Conservation (phyloP, 768 basidiomycete genomes). For the Leucocoprinus leucothites region DNA sequence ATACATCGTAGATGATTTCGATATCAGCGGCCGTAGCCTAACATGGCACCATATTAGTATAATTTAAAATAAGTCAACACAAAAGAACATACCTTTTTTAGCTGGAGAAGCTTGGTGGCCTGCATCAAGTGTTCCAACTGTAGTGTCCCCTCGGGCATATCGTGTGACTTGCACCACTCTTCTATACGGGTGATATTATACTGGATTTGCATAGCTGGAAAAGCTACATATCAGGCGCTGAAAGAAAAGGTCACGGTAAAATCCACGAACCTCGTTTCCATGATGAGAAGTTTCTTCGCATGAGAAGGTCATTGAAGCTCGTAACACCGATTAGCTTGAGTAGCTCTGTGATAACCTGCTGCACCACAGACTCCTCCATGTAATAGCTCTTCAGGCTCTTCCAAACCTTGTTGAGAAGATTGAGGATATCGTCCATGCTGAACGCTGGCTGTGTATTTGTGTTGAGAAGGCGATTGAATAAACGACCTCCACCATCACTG, state of each 20-base stretch:
- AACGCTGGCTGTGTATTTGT: conserved; percentile 86
- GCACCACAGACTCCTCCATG: conserved; percentile 95
- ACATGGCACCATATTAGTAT: conserved; percentile 11
- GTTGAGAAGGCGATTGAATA: conserved; percentile 92
- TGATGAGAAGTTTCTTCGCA: conserved; percentile 98
- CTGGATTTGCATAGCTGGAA: conserved; percentile 97
- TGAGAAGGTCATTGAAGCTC: conserved; percentile 96
- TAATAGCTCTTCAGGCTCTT: conserved; percentile 98
- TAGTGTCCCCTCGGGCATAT: conserved; percentile 97
- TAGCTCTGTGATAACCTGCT: conserved; percentile 92
- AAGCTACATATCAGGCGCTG: not conserved
- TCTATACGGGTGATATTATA: conserved; percentile 98
- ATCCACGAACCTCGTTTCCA: conserved; percentile 92
- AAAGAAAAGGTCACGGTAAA: not conserved
- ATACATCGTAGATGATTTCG: conserved; percentile 98
- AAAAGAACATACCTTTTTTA: conserved; percentile 77
- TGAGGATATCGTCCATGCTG: conserved; percentile 98
- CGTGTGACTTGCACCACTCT: conserved; percentile 99
- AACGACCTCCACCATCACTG: conserved; percentile 85
- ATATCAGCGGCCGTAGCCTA: conserved; percentile 93
- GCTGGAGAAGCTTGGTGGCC: conserved; percentile 94
- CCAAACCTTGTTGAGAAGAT: conserved; percentile 96
- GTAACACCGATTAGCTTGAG: conserved; percentile 95
- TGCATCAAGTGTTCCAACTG: conserved; percentile 99
- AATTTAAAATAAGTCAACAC: not conserved